Base-by-base conservation (phyloP, 2,329 filamentous ascomycete genomes). In the Fusarium sp. region DNA sequence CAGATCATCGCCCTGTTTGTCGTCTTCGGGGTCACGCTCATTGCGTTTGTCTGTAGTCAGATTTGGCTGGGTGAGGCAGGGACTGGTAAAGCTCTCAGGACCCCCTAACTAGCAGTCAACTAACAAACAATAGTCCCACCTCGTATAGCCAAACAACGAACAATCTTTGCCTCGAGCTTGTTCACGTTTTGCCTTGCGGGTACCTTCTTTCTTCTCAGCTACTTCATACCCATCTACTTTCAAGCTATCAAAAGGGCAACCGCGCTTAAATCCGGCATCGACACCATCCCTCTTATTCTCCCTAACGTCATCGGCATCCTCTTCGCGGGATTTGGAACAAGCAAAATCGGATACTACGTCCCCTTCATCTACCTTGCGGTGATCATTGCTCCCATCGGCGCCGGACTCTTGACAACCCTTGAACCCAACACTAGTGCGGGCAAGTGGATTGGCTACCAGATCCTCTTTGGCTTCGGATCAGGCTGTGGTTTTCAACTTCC, bases 221-320 rank as follows among this genome's bases (percentile, higher is more conserved):
- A 84, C 77, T 87, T 83, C 75, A 78, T 88, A 11, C 85, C 86
- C 14, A 82, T 87, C 62, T 88, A 84, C 83, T 87, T 87, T 77
- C 85, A 87, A 68, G 83, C 83, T n/a, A 82, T 86, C 64, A 77
- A 83, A 67, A 83, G 72, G 33, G 51, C 64, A 17, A 67, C 72
- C 1, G 76, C 79, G 22, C 61, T 77, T 2, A 49, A 74, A 8
- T 75, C 75, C 1, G 78, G 79, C 20, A 73, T 80, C 38, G 62
- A 72, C 36, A 71, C 70, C 2, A 59, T 79, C 6, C 76, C 78
- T 9, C 63, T 77, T 17, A 70, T 77, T 29, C 51, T 78, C 10
- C 55, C 74, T 9, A 75, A 73, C 16, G 64, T 79, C 20, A 46
- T 75, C 27, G 68, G 63, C 0, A 62, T 63, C 4, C 63, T 78